A percentile compares a stretch with the other conserved stretches of the same genome.
Evolutionary conservation across 1,284 basidiomycete species (phyloP).

Genomic region (Peniophora sp.): DNA sequence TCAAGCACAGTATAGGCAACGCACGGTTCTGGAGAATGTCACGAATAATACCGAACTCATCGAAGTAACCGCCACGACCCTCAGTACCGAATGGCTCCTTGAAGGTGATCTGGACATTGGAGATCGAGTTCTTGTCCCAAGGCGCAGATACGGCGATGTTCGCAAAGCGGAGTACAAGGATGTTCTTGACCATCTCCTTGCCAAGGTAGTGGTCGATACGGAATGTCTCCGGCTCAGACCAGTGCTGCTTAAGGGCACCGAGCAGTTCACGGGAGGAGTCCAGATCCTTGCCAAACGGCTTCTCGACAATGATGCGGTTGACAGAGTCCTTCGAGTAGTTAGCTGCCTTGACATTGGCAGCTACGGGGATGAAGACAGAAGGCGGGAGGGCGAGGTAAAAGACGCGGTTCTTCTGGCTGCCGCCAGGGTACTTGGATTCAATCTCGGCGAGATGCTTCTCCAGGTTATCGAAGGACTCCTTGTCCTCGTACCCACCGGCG

Average conservation of each 20-base stretch:
- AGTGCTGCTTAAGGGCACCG: constrained; percentile 72
- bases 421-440: constrained; percentile 56
- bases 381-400: constrained; percentile 96
- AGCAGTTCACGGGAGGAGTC: constrained; percentile 82
- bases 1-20: constrained; percentile 23
- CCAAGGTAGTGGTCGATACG: constrained; percentile 97
- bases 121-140: constrained; percentile 93
- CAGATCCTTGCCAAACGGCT: constrained; percentile 93
- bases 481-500: constrained; percentile 82
- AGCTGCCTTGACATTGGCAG: constrained; percentile 73
- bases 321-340: constrained; percentile 68
- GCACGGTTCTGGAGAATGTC: constrained; percentile 94
- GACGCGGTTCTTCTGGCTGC: constrained; percentile 66
- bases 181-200: constrained; percentile 98
- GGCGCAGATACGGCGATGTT: constrained; percentile 81
- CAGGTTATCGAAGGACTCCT: constrained; percentile 69
- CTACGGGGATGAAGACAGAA: constrained; percentile 86
- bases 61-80: constrained; percentile 96
- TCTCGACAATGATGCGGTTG: constrained; percentile 93
- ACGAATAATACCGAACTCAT: constrained; percentile 96
- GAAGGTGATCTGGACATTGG: constrained; percentile 96
- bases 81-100: constrained; percentile 98
- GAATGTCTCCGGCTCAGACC: constrained; percentile 95
- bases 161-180: constrained; percentile 90
- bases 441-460: constrained; percentile 71